Base-by-base conservation (phyloP, 495 filamentous ascomycete genomes). In the Penicillium chermesinum region DNA sequence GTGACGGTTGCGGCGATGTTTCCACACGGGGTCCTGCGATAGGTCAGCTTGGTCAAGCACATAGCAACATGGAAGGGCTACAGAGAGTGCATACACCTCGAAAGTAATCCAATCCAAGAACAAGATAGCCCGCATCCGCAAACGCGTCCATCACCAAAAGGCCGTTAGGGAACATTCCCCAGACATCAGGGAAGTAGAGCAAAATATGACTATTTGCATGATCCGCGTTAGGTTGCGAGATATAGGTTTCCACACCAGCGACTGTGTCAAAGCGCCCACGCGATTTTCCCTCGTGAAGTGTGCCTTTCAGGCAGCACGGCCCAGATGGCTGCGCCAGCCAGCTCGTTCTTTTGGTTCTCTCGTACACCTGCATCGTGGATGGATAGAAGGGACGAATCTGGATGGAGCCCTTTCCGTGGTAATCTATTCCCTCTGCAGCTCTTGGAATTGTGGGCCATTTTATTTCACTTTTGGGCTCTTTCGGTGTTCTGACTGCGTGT, bases 271-370 rank as follows among this genome's bases (percentile, higher is more conserved):
- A 36, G 7, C 13, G 10, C 21, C 40, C 40, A 27, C 20, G 19
- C 21, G 43, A 12, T 19, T 27, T 15, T 48, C 58, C 37, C 49
- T 57, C 53, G 54, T 50, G 15, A 52, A 14, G 7, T 38, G 17
- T 15, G 12, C 43, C 43, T 16, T 46, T 38, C 2, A 46, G 18
- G 15, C 43, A 46, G 21, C 43, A 46, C 7, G 14, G 17, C 7
- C 19, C 43, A 14, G 43, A 18, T 21, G 43, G 43, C 33, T 46
- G 38, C 18, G 38, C 38, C 5, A 41, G 22, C 38, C 38, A 41
- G 38, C 10, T 20, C 3, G 19, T 41, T 13, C 17, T 22, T 41
- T 41, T 30, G 4, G 25, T 10, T 5, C 5, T 30, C 5, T 30
- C 25, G 25, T 30, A 30, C 5, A 10, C 25, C 25, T 4, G 25